Evolutionary conservation across 768 basidiomycete species (phyloP).

Genomic region (Mycena vulgaris): DNA sequence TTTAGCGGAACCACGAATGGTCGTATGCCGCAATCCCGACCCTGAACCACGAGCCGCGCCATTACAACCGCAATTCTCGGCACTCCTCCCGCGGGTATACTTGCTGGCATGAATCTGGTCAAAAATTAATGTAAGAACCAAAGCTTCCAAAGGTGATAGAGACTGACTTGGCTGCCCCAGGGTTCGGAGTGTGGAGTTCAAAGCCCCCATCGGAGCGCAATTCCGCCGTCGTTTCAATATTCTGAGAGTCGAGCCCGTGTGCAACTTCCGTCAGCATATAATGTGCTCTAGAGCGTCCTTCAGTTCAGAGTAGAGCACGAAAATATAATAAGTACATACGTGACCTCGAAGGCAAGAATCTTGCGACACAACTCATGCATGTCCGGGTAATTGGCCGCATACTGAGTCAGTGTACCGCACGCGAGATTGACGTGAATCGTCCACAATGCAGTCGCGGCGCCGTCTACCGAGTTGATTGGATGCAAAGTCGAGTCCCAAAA

Average conservation of each 20-base stretch:
- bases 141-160: no score
- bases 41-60: constrained; percentile 43
- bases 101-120: constrained; percentile 51
- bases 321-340: constrained; percentile 36
- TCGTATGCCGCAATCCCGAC: constrained; percentile 39
- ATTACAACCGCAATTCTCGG: constrained; percentile 49
- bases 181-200: constrained; percentile 44
- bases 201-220: constrained; percentile 41
- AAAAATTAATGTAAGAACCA: not conserved
- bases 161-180: constrained; percentile 44
- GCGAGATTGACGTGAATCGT: constrained; percentile 55
- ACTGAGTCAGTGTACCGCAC: constrained; percentile 51
- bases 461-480: constrained; percentile 48
- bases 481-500: constrained; percentile 54
- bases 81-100: constrained; percentile 41
- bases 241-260: constrained; percentile 46
- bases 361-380: constrained; percentile 42
- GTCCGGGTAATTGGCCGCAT: constrained; percentile 40
- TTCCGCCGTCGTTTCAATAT: constrained; percentile 46
- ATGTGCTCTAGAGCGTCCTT: constrained; percentile 40
- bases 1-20: constrained; percentile 47
- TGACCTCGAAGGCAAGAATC: constrained; percentile 44
- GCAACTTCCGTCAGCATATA: constrained; percentile 49
- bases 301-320: not conserved
- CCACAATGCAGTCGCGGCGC: constrained; percentile 47